Base-by-base conservation (phyloP, 2,329 filamentous ascomycete species). In the Pestalotiopsis sp. region DNA sequence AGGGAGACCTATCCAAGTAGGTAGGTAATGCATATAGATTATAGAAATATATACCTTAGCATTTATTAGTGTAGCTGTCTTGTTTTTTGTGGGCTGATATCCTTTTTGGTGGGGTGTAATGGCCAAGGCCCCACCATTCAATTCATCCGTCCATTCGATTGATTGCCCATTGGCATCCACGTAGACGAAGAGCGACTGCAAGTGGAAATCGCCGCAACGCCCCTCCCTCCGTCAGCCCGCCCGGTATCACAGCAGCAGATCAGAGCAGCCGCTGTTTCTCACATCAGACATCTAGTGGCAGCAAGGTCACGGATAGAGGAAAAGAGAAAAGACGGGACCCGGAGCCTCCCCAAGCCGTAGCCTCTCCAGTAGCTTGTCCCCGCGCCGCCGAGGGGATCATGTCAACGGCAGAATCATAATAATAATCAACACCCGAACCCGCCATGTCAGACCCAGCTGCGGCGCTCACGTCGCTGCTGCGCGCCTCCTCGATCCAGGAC, bases 401-500 rank as follows among this genome's bases (percentile, higher is more conserved):
- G 59, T 36, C 17, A 36, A 36, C 31, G 31, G 31, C 31, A 36
- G 31, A 36, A 20, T 62, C 13, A 36, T 36, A 39, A 61, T 14
- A 39, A 31, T 31, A 62, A 17, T 31, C 6, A 11, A 38, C n/a
- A 36, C 59, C 27, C 31, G 39, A 9, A 52, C 12, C 58, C 39
- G 58, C 52, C 66, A 79, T 79, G 79, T 77, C 82, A 77, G 82
- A 86, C 76, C 79, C 84, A 74, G 81, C 86, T 70, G 81, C 84
- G 45, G 80, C 82, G 68, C 84, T 90, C 75, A 83, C 84, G 75
- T 82, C 85, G 71, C 81, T 89, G 70, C 84, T 91, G 73, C 84
- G 85, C 70, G 79, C 81, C 65, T 79, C 88, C 64, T 84, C 84
- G 64, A 89, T 91, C 75, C 80, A 88, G 70, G 92, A 96, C 82